phyloP scores from a whole-genome alignment of 2,329 filamentous ascomycete genomes.

The Botrytis fabae region DNA sequence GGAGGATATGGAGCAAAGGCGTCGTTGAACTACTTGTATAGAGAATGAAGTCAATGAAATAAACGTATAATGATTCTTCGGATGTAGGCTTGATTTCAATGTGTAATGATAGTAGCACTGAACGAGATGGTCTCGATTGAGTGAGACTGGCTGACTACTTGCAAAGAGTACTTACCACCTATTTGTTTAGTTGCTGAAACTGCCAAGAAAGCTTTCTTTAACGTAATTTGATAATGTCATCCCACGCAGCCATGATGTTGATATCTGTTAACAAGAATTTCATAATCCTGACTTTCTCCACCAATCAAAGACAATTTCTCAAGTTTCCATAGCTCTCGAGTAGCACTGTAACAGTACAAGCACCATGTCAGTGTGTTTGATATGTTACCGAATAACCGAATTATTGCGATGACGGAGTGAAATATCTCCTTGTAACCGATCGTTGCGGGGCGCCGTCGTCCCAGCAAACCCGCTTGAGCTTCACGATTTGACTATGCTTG shows the following conservation, averaged over 20 bases:
- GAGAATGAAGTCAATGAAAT: conserved; percentile 12
- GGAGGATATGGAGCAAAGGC: conserved; percentile 17
- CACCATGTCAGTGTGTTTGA: not conserved
- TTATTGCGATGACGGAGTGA: conserved; percentile 20
- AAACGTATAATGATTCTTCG: conserved; percentile 3
- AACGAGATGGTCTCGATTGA: not conserved
- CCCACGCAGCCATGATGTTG: not conserved
- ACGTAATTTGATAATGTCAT: not conserved
- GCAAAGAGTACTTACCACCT: not conserved
- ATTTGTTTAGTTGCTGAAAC: not conserved
- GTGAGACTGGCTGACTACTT: not conserved
- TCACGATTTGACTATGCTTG: not conserved
- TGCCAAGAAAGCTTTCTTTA: not conserved
- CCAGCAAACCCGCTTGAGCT: conserved; percentile 4
- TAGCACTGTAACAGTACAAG: not conserved
- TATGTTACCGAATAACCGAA: conserved; percentile 22
- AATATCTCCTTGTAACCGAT: conserved; percentile 16
- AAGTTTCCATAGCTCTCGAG: not conserved
- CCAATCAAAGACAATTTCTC: not conserved
- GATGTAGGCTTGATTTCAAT: not conserved
- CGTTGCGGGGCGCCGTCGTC: conserved; percentile 1
- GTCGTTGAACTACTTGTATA: conserved; percentile 8
- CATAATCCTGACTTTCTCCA: not conserved
- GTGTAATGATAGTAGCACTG: not conserved
- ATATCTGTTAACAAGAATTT: not conserved